A percentile compares a stretch with the other conserved stretches of the same genome.
Conservation (phyloP, 169 alveolate genomes). For the Miamiensis avidus region DNA sequence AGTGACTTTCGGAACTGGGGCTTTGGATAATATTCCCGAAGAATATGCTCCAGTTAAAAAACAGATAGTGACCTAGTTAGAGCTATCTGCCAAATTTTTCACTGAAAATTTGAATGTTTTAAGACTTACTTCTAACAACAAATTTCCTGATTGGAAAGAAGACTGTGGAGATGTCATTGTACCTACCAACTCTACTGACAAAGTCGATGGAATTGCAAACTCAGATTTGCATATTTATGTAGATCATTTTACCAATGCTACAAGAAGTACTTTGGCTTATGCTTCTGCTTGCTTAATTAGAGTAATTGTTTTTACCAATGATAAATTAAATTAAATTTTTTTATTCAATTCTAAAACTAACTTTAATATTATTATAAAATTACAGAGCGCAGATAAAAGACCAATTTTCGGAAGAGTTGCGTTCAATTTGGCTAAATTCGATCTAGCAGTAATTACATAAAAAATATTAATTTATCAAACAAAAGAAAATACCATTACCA, state of each 20-base stretch:
- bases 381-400: background rate
- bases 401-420: conserved; percentile 18
- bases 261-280: background rate
- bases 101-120: background rate
- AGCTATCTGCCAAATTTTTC: background rate
- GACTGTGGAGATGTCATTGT: background rate
- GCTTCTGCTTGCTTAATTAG: conserved; percentile 1
- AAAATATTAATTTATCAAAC: too few relatives aligned
- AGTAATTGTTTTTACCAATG: too few relatives aligned
- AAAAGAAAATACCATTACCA: too few relatives aligned
- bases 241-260: background rate
- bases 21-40: background rate
- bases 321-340: too few relatives aligned
- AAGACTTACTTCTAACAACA: background rate
- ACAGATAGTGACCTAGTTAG: background rate
- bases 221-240: conserved; percentile 21
- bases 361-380: too few relatives aligned
- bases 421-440: background rate
- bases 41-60: background rate
- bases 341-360: too few relatives aligned
- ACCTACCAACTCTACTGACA: background rate
- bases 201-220: conserved; percentile 5
- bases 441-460: too few relatives aligned
- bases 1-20: background rate
- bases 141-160: background rate